Evolutionary conservation across 2,329 filamentous ascomycete species (phyloP), one percentile per base, ranked within the genome.

Genomic region (Esteya vermicola): DNA sequence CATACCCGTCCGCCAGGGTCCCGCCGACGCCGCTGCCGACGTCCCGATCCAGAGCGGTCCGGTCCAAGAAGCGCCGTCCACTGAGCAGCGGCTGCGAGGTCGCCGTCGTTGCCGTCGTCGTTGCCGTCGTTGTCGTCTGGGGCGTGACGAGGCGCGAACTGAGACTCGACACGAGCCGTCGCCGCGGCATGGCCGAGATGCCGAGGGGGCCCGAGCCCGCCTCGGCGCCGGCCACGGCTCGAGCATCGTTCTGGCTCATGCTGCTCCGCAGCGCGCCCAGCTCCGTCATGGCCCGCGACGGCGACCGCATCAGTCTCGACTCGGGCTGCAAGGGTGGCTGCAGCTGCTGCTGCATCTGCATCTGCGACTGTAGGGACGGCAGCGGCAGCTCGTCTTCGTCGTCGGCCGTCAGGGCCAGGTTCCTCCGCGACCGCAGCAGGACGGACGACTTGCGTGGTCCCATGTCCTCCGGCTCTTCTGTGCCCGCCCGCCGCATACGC

Each of bases 221-320:
- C 19, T 19, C 16, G 8, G 31, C 31, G 10, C 6, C 6, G 6
- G n/a, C 31, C 7, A 7, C 16, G n/a, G 31, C 12, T 33, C 10
- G n/a, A 4, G 31, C 21, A 21, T n/a, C 16, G 6, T 9, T 9
- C 31, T 33, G 31, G 4, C 18, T 19, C 31, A 22, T 50, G 42
- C 50, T 51, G 9, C 39, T 22, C 45, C 49, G 59, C 44, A 46
- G 56, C 51, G 46, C 51, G 22, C 60, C 65, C 39, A 68, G 62
- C 43, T 80, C 75, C 1, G 73, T 78, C 27, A 62, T 57, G 4
- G 73, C 72, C 20, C 76, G 63, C 4, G 75, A 77, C 1, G 73
- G 72, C 3, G 68, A 63, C n/a, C 70, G 66, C 46, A 70, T 25
- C 21, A 9, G 9, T 9, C 33, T 9, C 9, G 22, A 4, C 2